phyloP scores from a whole-genome alignment of 2,329 filamentous ascomycete genomes.

The Pseudocercospora vitis region DNA sequence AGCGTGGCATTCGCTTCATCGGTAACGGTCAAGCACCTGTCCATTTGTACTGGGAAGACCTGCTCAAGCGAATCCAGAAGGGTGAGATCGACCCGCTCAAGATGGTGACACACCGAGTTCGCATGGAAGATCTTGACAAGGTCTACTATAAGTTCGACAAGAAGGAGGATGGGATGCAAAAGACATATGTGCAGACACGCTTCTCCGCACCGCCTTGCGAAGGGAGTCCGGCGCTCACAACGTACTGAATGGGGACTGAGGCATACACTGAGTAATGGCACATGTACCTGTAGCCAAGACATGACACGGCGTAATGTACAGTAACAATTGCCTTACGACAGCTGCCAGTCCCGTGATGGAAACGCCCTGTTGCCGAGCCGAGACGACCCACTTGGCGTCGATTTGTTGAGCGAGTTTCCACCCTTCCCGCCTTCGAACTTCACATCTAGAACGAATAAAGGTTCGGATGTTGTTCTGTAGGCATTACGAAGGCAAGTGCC shows the following conservation, averaged over 20 bases:
- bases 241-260: conserved; percentile 35
- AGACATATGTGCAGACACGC: conserved; percentile 68
- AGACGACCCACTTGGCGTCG: conserved; percentile 1
- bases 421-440: not conserved
- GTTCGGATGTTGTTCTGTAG: not conserved
- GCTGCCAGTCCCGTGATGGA: too few species aligned
- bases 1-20: conserved; percentile 78
- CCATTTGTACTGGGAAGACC: conserved; percentile 77
- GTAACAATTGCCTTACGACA: not conserved
- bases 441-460: not conserved
- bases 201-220: conserved; percentile 54
- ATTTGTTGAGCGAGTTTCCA: not conserved
- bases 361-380: too few species aligned
- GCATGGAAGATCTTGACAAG: conserved; percentile 51
- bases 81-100: conserved; percentile 71
- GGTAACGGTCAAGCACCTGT: conserved; percentile 71
- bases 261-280: too few species aligned
- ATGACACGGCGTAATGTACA: not conserved
- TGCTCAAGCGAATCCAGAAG: conserved; percentile 67
- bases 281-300: too few species aligned
- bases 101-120: conserved; percentile 77
- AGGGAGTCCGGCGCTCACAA: conserved; percentile 55
- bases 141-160: conserved; percentile 67
- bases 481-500: not conserved
- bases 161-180: conserved; percentile 72